These are phyloP conservation scores for Phytophthora cactorum DNA, from an alignment of 352 stramenopile species.

Conservation along the genomic window DNA sequence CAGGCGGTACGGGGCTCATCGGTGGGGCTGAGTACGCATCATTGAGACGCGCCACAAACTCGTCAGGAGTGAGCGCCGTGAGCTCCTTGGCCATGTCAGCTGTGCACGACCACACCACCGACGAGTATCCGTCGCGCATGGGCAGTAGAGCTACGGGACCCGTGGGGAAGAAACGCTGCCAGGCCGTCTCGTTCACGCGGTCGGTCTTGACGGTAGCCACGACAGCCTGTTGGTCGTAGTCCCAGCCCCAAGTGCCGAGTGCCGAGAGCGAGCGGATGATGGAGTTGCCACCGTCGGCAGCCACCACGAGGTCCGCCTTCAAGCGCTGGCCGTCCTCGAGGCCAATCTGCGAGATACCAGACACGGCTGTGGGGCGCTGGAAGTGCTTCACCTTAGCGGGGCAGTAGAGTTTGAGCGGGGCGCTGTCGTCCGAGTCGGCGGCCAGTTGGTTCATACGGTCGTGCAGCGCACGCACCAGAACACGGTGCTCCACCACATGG, in stretches of 20 bases:
- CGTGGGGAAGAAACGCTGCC: constrained; percentile 91
- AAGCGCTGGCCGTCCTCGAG: constrained; percentile 78
- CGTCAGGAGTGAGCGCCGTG: constrained; percentile 65
- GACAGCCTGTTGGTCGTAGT: constrained; percentile 92
- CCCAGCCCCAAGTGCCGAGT: constrained; percentile 91
- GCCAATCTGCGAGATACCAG: constrained; percentile 60
- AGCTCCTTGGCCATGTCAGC: constrained; percentile 85
- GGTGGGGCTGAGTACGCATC: constrained; percentile 70
- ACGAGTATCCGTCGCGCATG: constrained; percentile 90
- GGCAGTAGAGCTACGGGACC: constrained; percentile 90
- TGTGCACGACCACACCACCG: constrained; percentile 91
- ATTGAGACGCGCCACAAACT: constrained; percentile 86
- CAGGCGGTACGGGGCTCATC: constrained; percentile 50
- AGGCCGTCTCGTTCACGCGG: constrained; percentile 82
- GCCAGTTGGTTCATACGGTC: constrained; percentile 85
- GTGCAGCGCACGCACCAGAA: constrained; percentile 86
- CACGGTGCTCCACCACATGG: constrained; percentile 88
- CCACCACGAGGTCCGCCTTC: constrained; percentile 83
- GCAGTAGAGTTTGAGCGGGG: constrained; percentile 75
- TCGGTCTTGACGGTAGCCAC: constrained; percentile 92
- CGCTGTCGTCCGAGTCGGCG: constrained; percentile 42
- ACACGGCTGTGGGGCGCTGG: constrained; percentile 53
- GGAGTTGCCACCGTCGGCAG: constrained; percentile 90
- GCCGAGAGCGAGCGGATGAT: constrained; percentile 86
- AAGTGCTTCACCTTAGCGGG: constrained; percentile 87